phyloP scores from a whole-genome alignment of 345 rosid genomes.

The Eucalyptus shirleyi region DNA sequence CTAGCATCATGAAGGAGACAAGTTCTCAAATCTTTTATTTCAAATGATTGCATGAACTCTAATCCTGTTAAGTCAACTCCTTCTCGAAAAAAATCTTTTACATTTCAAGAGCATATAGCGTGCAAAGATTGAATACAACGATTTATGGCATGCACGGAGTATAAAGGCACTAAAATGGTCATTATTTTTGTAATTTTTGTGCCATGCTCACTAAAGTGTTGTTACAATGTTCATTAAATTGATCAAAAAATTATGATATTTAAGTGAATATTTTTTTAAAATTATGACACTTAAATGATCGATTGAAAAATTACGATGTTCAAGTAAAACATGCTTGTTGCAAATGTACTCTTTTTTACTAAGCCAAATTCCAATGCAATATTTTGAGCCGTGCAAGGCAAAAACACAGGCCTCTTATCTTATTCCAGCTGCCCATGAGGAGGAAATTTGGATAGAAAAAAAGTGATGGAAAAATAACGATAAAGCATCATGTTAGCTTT shows the following conservation, averaged over 20 bases:
- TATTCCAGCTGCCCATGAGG: background rate
- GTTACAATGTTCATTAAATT: background rate
- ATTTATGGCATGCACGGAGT: background rate
- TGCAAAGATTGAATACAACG: background rate
- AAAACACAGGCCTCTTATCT: background rate
- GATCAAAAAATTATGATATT: background rate
- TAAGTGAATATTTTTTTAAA: background rate
- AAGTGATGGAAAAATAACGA: background rate
- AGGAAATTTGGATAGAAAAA: background rate
- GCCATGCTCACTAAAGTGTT: background rate
- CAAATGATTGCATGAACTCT: background rate
- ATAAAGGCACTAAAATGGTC: background rate
- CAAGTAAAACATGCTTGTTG: background rate
- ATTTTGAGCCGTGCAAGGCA: background rate
- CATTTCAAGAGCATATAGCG: background rate
- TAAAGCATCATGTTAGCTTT: background rate
- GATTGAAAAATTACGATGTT: background rate
- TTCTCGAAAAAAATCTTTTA: background rate
- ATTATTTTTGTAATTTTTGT: background rate
- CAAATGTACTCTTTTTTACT: background rate
- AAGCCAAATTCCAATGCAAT: background rate
- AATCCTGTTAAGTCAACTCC: background rate
- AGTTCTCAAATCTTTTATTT: background rate
- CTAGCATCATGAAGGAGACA: background rate
- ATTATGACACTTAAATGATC: accelerated